Evolutionary conservation across 371 early-diverging fungal genomes (phyloP), one percentile per base, ranked within the genome.

Genomic region (Mortierella sp.): DNA sequence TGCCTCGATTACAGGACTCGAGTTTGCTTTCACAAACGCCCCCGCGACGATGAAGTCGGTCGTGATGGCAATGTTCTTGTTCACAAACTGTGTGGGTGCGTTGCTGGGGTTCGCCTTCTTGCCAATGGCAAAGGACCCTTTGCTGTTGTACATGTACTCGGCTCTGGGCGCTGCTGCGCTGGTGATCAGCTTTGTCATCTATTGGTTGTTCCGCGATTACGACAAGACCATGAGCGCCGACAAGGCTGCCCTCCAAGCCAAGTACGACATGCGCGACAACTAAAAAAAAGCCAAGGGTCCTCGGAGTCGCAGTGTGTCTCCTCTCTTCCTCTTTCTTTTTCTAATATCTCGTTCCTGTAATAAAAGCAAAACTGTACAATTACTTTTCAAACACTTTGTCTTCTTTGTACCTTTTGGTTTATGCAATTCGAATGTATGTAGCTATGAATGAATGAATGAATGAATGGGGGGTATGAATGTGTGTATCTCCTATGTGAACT

Each of bases 11-110:
- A 94, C 94, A 2, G 95, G 94, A 74, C 88, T 93, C 47, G 95
- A 95, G 86, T 94, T 90, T 77, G 95, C 95, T 16, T 95, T 90
- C 90, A 92, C 90, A 71, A 90, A 91, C 79, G 94, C 95, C 6
- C 92, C 94, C 8, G 86, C 81, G 8, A 86, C 87, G 65, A 91
- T 95, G 89, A 95, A 94, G 87, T 93, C 94, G 1, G 87, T 94
- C 16, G 92, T 94, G 47, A 92, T 92, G 88, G 87, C 94, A 10
- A 71, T 93, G 26, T 94, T 90, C 87, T 83, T 95, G 76, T 88
- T 94, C 66, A 91, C 91, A 44, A 92, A 90, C 87, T 92, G 91
- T 77, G 73, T 89, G 34, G 93, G 92, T 68, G 86, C 93, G 4
- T 75, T 93, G 22, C 86, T 94, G 52, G 91, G 87, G 14, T 89